Percentiles rank a stretch among this genome's conserved stretches.
These are phyloP conservation scores for Pseudogymnoascus sp. DNA, from an alignment of 2,329 filamentous ascomycete genomes.

Conservation along the genomic window DNA sequence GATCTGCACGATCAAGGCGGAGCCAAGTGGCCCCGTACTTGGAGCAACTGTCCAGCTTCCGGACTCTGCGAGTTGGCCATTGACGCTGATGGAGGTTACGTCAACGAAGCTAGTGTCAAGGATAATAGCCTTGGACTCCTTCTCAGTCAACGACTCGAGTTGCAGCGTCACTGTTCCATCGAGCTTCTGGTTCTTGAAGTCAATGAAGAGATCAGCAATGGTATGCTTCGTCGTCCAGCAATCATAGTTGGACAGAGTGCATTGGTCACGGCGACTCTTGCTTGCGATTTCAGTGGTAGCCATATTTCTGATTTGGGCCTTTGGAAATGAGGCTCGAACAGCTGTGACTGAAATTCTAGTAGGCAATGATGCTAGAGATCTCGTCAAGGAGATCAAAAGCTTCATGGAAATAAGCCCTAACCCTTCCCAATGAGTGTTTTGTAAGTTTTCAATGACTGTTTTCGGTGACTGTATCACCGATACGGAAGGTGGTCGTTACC, in stretches of 20 bases:
- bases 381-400: constrained; percentile 2
- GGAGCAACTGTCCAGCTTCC: constrained; percentile 29
- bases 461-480: not conserved
- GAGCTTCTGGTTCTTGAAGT: constrained; percentile 73
- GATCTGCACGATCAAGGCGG: constrained; percentile 58
- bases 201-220: constrained; percentile 69
- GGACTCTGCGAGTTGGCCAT: constrained; percentile 36
- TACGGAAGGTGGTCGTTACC: not conserved
- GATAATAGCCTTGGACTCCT: constrained; percentile 65
- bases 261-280: constrained; percentile 59
- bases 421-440: not conserved
- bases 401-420: constrained; percentile 3
- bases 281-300: not conserved
- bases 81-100: constrained; percentile 62
- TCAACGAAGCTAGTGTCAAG: constrained; percentile 83
- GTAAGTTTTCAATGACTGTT: not conserved
- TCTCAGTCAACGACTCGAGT: constrained; percentile 69
- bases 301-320: not conserved
- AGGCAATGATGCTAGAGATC: constrained; percentile 5
- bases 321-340: not conserved
- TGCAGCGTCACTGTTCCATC: constrained; percentile 68
- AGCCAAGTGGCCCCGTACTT: constrained; percentile 67
- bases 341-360: not conserved
- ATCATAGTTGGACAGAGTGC: constrained; percentile 86
- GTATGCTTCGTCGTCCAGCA: constrained; percentile 81